A percentile compares a stretch with the other conserved stretches of the same genome.
These are phyloP conservation scores for Pseudohalonectria lignicola DNA, from an alignment of 2,329 filamentous ascomycete species.

Conservation along the genomic window DNA sequence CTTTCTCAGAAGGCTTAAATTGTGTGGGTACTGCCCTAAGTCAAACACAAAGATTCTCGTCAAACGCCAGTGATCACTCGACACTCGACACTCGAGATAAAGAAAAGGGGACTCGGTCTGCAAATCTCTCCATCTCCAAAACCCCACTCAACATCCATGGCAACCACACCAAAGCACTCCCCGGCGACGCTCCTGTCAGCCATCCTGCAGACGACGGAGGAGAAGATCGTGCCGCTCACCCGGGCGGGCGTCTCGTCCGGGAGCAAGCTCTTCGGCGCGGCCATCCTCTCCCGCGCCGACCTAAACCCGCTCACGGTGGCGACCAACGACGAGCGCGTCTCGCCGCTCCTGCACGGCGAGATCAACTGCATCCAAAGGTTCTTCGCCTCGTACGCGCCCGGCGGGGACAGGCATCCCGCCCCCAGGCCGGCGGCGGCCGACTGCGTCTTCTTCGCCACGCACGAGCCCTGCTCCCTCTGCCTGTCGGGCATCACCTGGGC, in stretches of 20 bases:
- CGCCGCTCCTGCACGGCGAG: conserved; percentile 46
- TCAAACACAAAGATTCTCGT: too few species aligned
- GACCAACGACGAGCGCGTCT: conserved; percentile 43
- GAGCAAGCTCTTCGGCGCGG: conserved; percentile 45
- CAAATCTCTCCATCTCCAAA: too few species aligned
- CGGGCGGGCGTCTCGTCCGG: conserved; percentile 35
- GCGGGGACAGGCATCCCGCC: not conserved
- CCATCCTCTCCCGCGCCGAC: conserved; percentile 31
- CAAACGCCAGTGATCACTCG: too few species aligned
- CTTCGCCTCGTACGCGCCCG: conserved; percentile 27
- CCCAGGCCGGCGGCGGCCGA: conserved; percentile 22
- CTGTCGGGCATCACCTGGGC: conserved; percentile 47
- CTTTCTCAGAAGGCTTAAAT: too few species aligned
- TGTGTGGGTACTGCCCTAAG: too few species aligned
- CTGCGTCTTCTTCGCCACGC: conserved; percentile 47
- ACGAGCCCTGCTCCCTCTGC: conserved; percentile 48
- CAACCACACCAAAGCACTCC: conserved; percentile 10
- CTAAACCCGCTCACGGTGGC: conserved; percentile 34
- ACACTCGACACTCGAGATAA: too few species aligned
- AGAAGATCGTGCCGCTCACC: conserved; percentile 39
- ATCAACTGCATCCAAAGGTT: conserved; percentile 51
- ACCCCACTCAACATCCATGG: not conserved
- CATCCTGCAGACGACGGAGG: conserved; percentile 30
- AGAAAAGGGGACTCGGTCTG: too few species aligned
- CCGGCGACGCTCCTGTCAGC: conserved; percentile 22